Percentiles rank a stretch among this genome's conserved stretches.
These are phyloP conservation scores for Boletus albobrunnescens DNA, from an alignment of 1,284 basidiomycete genomes.

Conservation along the genomic window DNA sequence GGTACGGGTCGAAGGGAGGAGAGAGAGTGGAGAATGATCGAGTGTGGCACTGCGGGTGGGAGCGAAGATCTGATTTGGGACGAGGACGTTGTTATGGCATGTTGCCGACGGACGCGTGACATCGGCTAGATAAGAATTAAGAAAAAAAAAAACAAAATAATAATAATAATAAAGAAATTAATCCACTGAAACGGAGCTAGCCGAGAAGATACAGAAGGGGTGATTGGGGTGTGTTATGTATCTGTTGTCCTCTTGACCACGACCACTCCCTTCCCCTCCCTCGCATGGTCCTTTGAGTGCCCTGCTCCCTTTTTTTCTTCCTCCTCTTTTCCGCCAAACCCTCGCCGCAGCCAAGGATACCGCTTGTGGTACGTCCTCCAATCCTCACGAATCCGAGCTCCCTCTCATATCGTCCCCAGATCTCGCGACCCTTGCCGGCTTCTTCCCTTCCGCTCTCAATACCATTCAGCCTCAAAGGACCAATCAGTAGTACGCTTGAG, in stretches of 20 bases:
- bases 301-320: conserved; percentile 37
- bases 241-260: conserved; percentile 29
- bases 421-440: conserved; percentile 95
- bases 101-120: conserved; percentile 16
- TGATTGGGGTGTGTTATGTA: conserved; percentile 28
- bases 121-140: conserved; percentile 31
- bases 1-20: background rate
- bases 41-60: conserved; percentile 14
- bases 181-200: conserved; percentile 20
- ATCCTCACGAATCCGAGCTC: background rate
- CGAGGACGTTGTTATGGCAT: conserved; percentile 13
- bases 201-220: conserved; percentile 21
- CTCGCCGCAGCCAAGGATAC: conserved; percentile 71
- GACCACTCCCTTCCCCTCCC: conserved; percentile 21
- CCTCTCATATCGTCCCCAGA: conserved; percentile 38
- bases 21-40: conserved; percentile 10
- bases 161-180: conserved; percentile 10
- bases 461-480: conserved; percentile 32
- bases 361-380: conserved; percentile 58
- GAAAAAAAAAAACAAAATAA: conserved; percentile 9
- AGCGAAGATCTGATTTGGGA: conserved; percentile 10
- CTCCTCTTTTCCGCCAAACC: conserved; percentile 33
- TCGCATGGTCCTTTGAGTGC: conserved; percentile 39
- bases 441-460: conserved; percentile 50
- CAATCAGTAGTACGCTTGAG: conserved; percentile 59